A percentile compares a stretch with the other conserved stretches of the same genome.
Evolutionary conservation across 2,329 filamentous ascomycete species (phyloP).

Genomic region (Talaromyces sp.): DNA sequence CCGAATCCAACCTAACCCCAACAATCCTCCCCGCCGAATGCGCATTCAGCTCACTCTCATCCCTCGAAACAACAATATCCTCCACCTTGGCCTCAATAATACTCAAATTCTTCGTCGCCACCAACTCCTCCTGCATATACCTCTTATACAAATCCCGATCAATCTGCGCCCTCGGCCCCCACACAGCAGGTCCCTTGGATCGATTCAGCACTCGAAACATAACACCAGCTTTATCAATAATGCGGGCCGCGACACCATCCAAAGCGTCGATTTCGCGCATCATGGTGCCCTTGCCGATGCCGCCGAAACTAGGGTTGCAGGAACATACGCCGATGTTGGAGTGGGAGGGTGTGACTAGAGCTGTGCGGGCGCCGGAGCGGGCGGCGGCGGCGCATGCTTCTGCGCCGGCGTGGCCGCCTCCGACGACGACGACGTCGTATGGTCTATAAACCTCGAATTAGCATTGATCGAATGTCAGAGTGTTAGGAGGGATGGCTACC

Average conservation of each 20-base stretch:
- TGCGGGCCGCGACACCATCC: conserved; percentile 81
- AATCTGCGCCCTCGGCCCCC: conserved; percentile 95
- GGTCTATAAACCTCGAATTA: conserved; percentile 47
- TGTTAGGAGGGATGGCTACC: conserved; percentile 28
- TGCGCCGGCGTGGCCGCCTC: conserved; percentile 90
- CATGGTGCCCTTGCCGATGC: conserved; percentile 98
- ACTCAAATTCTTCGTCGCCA: conserved; percentile 72
- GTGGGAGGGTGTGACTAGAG: conserved; percentile 80
- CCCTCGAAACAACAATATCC: conserved; percentile 75
- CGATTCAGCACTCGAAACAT: conserved; percentile 88
- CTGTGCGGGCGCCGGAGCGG: conserved; percentile 82
- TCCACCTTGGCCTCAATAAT: conserved; percentile 85
- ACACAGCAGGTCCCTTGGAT: conserved; percentile 90
- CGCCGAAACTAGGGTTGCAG: conserved; percentile 94
- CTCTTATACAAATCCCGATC: conserved; percentile 84
- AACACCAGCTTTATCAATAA: conserved; percentile 92
- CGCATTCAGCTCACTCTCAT: conserved; percentile 47
- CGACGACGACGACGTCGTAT: conserved; percentile 93
- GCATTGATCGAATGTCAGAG: not conserved
- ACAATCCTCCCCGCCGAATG: conserved; percentile 69
- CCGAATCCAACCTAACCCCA: conserved; percentile 82
- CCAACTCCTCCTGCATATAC: conserved; percentile 85
- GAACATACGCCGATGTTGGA: conserved; percentile 93
- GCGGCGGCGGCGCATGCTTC: conserved; percentile 92
- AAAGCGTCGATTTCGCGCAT: conserved; percentile 92